Percentiles rank a stretch among this genome's conserved stretches.
phyloP scores from a whole-genome alignment of 441 rosid species.

The Viola pubescens region DNA sequence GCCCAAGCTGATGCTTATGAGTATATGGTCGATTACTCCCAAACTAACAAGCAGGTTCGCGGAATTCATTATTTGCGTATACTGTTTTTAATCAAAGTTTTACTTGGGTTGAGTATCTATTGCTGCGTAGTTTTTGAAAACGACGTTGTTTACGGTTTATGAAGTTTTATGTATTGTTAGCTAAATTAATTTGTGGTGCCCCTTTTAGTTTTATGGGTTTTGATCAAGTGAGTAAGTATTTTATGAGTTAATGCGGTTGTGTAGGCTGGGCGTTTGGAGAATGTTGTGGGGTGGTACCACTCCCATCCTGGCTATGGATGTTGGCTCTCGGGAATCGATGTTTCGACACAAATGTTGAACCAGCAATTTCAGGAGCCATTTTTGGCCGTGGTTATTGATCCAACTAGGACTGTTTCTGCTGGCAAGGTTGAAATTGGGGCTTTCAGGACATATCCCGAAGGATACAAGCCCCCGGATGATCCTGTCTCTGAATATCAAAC shows the following conservation, averaged over 20 bases:
- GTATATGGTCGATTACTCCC: conserved; percentile 94
- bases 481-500: conserved; percentile 95
- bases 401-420: conserved; percentile 96
- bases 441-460: conserved; percentile 91
- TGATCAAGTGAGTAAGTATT: too few relatives aligned
- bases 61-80: neutral
- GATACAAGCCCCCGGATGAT: conserved; percentile 85
- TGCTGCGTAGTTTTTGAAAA: neutral
- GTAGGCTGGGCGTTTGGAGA: conserved; percentile 93
- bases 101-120: neutral
- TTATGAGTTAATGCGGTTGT: neutral
- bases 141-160: too few relatives aligned
- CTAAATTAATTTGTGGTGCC: too few relatives aligned
- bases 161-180: too few relatives aligned
- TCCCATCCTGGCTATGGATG: conserved; percentile 99
- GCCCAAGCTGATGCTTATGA: conserved; percentile 98
- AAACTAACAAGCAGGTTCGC: conserved; percentile 83
- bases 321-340: conserved; percentile 99
- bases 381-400: conserved; percentile 96
- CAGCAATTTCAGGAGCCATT: conserved; percentile 96
- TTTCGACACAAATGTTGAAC: conserved; percentile 93
- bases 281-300: conserved; percentile 98
- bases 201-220: too few relatives aligned
- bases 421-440: conserved; percentile 99
- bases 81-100: neutral